Base-by-base conservation (phyloP, 805 yeast genomes). In the Metschnikowia corniflorae region DNA sequence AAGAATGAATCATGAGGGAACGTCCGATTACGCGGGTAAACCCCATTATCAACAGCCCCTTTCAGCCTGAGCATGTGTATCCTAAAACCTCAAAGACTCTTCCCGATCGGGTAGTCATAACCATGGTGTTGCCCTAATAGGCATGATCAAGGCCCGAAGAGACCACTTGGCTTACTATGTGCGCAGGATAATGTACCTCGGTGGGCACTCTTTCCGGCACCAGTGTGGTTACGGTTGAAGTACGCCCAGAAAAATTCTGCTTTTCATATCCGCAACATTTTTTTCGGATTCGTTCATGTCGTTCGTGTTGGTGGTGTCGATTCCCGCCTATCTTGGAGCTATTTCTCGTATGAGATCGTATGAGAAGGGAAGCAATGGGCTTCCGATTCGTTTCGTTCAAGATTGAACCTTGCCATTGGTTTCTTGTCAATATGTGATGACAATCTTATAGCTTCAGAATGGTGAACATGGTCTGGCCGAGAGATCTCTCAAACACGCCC, bases 251-350 rank as follows among this genome's bases (percentile, higher is more conserved):
- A 36, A 16, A 44, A 54, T 59, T 28, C 61, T 57, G 41, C 57
- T 57, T 9, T 57, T 53, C 38, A 60, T 55, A 32, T 58, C 54
- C 35, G 64, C 64, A 12, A 50, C 60, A 2, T 65, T 65, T 51
- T 65, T 65, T 46, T 59, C 65, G 13, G 69, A 68, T n/a, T 70
- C 71, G 7, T 65, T 65, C 47, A 65, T 64, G 69, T 63, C 68
- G n/a, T 64, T 64, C 41, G 65, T 65, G 70, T 53, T 68, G 2
- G 71, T 65, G 22, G 70, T 70, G 3, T 63, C 63, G 39, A 60
- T 65, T 35, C 70, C 70, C 10, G 54, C 70, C 7, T 63, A 53
- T 38, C 42, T 65, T 14, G 70, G 63, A 43, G 70, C 37, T 55
- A 46, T 37, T 38, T 44, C 6, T 36, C 58, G 12, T 64, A 44